These are phyloP conservation scores for Cadophora malorum DNA, from an alignment of 2,329 filamentous ascomycete species.

Conservation along the genomic window DNA sequence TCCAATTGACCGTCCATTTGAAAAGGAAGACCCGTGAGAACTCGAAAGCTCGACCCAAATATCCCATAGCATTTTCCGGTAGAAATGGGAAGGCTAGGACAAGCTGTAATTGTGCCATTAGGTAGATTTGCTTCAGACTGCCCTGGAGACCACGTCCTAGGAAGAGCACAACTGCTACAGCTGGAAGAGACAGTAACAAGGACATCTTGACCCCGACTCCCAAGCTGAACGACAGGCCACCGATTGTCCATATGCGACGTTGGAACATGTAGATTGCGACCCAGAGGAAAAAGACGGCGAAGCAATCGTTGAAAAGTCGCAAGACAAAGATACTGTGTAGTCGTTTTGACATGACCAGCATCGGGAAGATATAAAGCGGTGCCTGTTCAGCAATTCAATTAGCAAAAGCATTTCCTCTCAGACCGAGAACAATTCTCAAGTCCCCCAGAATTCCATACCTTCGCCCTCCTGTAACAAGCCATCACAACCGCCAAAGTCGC, in stretches of 20 bases:
- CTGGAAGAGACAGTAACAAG: constrained; percentile 80
- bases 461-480: constrained; percentile 78
- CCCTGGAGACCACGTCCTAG: constrained; percentile 71
- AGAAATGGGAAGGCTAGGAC: constrained; percentile 72
- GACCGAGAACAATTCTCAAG: neutral
- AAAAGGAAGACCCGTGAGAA: constrained; percentile 90
- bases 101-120: constrained; percentile 82
- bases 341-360: constrained; percentile 88
- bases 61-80: constrained; percentile 68
- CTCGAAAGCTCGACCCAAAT: constrained; percentile 86
- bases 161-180: constrained; percentile 77
- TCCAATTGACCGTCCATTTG: constrained; percentile 99
- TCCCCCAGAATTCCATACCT: constrained; percentile 53
- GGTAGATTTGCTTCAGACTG: constrained; percentile 70
- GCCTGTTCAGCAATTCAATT: constrained; percentile 54
- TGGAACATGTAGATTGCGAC: constrained; percentile 81
- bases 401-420: neutral
- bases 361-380: constrained; percentile 85
- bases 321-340: constrained; percentile 93
- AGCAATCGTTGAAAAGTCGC: constrained; percentile 94
- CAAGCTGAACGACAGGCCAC: constrained; percentile 73
- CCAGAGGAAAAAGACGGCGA: constrained; percentile 86
- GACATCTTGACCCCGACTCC: constrained; percentile 97
- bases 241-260: constrained; percentile 74
- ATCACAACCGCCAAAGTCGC: constrained; percentile 77